Conservation (phyloP, 306 rosid genomes). For the apple (Malus domestica) region ASM211411v1 NC_041797.1:33335001-33335500, state of each 20-base stretch:
- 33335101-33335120: background rate
- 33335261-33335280: background rate
- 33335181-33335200: background rate
- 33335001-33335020: slow-evolving; percentile 1
- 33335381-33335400: background rate
- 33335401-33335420: background rate
- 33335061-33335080: background rate
- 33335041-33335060: background rate
- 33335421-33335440: background rate
- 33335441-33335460: background rate
- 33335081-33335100: background rate
- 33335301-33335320: background rate
- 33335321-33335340: background rate
- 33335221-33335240: background rate
- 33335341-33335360: background rate
- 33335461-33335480: background rate
- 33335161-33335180: background rate
- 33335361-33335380: background rate
- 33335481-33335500: background rate
- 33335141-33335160: background rate
- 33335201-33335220: background rate
- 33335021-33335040: slow-evolving; percentile 1
- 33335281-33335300: background rate
- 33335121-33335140: background rate
- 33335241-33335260: background rate